Evolutionary conservation across 2,329 filamentous ascomycete species (phyloP).

Genomic region (Monilinia laxa): DNA sequence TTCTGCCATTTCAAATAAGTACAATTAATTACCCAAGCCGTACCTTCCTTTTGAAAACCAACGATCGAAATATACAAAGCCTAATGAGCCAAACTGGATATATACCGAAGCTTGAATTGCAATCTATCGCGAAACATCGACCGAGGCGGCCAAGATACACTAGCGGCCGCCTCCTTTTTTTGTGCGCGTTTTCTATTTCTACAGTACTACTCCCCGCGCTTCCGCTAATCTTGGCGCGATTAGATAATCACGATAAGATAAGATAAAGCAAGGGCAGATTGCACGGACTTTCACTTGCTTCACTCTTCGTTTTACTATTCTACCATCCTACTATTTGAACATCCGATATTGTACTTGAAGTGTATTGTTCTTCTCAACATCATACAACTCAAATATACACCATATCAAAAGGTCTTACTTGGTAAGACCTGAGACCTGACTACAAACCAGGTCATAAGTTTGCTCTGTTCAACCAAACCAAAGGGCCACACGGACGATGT

Average conservation of each 20-base stretch:
- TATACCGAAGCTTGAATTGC: neutral
- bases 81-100: neutral
- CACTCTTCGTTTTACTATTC: neutral
- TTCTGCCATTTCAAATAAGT: constrained; percentile 27
- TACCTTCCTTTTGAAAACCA: neutral
- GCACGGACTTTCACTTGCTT: neutral
- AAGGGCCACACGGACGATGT: neutral
- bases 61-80: neutral
- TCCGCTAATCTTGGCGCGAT: neutral
- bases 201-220: neutral
- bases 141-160: constrained; percentile 1
- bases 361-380: no score
- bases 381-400: neutral
- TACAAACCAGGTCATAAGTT: neutral
- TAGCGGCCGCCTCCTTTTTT: constrained; percentile 8
- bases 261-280: neutral
- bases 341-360: no score
- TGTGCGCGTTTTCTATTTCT: neutral
- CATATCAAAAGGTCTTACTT: neutral
- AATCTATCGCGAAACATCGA: neutral
- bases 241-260: constrained; percentile 5
- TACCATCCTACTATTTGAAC: no score
- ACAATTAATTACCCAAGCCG: neutral
- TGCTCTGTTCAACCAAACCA: neutral
- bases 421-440: neutral